Percentiles rank a stretch among this genome's conserved stretches.
Conservation (phyloP, 345 rosid species). For the Iberis pinnata region DNA sequence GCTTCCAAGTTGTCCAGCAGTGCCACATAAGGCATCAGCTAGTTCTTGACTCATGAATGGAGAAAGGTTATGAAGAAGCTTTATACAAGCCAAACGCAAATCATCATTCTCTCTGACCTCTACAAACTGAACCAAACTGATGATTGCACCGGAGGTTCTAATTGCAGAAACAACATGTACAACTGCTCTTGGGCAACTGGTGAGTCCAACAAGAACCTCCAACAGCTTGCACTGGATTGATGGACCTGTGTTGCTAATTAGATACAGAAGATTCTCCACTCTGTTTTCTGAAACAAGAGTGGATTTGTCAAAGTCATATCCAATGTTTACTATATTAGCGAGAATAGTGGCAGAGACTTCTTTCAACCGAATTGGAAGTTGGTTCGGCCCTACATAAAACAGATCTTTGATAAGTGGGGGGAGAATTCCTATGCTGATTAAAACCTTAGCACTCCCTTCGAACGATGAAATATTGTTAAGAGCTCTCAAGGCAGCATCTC, state of each 20-base stretch:
- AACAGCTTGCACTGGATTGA: slow-evolving; percentile 90
- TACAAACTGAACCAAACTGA: slow-evolving; percentile 93
- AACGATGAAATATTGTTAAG: slow-evolving; percentile 77
- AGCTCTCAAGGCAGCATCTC: slow-evolving; percentile 88
- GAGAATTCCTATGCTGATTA: slow-evolving; percentile 79
- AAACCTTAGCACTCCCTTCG: slow-evolving; percentile 71
- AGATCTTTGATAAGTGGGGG: slow-evolving; percentile 87
- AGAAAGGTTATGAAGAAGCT: slow-evolving; percentile 81
- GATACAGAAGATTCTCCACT: slow-evolving; percentile 66
- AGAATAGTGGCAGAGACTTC: slow-evolving; percentile 93
- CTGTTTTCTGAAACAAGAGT: slow-evolving; percentile 79
- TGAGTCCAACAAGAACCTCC: slow-evolving; percentile 95
- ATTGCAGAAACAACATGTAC: slow-evolving; percentile 66
- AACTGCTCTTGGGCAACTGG: slow-evolving; percentile 50
- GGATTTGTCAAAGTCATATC: slow-evolving; percentile 57
- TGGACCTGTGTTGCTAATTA: slow-evolving; percentile 96
- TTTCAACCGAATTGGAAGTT: slow-evolving; percentile 77
- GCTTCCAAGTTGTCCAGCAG: slow-evolving; percentile 77
- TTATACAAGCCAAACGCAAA: slow-evolving; percentile 73
- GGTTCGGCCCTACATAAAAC: slow-evolving; percentile 63
- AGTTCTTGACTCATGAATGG: slow-evolving; percentile 80
- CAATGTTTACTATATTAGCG: slow-evolving; percentile 75
- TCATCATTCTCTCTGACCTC: slow-evolving; percentile 50
- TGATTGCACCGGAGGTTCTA: slow-evolving; percentile 83
- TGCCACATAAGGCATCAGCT: slow-evolving; percentile 70